These are phyloP conservation scores for Botryosphaeria agaves DNA, from an alignment of 2,329 filamentous ascomycete species.

Conservation along the genomic window DNA sequence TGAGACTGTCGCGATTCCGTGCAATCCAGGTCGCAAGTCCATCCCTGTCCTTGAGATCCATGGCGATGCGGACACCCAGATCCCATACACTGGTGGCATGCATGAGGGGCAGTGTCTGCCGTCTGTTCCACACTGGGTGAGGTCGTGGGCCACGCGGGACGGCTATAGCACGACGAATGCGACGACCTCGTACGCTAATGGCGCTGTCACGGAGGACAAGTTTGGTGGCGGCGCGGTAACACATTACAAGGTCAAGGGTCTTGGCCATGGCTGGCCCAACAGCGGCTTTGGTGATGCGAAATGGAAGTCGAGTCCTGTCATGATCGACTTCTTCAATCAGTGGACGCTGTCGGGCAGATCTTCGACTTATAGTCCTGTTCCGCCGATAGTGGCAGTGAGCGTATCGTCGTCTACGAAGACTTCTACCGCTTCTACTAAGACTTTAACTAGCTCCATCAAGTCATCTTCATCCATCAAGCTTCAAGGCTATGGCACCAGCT, in stretches of 20 bases:
- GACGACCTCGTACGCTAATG: constrained; percentile 10
- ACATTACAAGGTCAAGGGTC: constrained; percentile 20
- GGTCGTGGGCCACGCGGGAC: constrained; percentile 20
- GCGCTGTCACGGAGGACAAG: constrained; percentile 14
- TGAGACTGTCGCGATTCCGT: constrained; percentile 11
- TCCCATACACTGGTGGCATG: constrained; percentile 21
- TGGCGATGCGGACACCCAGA: constrained; percentile 22
- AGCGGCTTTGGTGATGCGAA: no score
- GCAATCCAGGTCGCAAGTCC: constrained; percentile 9
- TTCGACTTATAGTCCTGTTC: no score
- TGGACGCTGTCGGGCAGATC: no score
- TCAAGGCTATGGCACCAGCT: no score
- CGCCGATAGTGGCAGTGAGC: no score
- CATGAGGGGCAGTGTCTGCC: constrained; percentile 11
- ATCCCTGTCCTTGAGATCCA: constrained; percentile 28
- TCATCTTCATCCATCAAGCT: no score
- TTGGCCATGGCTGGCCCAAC: constrained; percentile 25
- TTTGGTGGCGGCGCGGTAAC: constrained; percentile 13
- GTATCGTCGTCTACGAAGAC: no score
- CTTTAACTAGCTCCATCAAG: no score
- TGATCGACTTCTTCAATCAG: no score
- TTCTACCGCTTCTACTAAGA: no score
- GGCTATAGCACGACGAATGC: constrained; percentile 13
- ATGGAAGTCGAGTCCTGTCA: no score
- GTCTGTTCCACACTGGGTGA: constrained; percentile 14